Conservation (phyloP, 2,329 filamentous ascomycete genomes). For the Stagonosporopsis vannaccii region DNA sequence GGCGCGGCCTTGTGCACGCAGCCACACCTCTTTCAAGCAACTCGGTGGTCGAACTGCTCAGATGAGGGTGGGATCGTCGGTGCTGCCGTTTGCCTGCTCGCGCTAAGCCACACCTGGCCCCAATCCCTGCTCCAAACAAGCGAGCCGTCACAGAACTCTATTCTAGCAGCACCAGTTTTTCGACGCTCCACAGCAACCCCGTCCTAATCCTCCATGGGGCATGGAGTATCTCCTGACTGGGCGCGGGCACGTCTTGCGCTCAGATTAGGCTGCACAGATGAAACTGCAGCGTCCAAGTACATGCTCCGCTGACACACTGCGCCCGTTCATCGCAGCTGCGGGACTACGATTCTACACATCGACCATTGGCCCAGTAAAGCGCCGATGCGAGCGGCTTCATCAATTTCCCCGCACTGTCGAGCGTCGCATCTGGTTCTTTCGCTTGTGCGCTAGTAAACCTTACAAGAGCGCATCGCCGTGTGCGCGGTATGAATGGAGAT, state of each 20-base stretch:
- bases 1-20: conserved; percentile 20
- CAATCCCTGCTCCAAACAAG: conserved; percentile 24
- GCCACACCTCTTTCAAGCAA: conserved; percentile 29
- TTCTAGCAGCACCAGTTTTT: conserved; percentile 5
- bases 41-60: conserved; percentile 25
- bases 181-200: conserved; percentile 20
- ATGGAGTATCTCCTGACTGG: conserved; percentile 6
- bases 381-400: conserved; percentile 25
- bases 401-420: conserved; percentile 43
- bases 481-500: conserved; percentile 8
- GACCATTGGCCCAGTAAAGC: conserved; percentile 25
- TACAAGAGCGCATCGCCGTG: conserved; percentile 9
- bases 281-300: conserved; percentile 21
- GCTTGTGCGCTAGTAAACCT: conserved; percentile 32
- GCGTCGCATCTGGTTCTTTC: conserved; percentile 16
- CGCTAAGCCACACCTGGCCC: conserved; percentile 24
- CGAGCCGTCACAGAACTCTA: conserved; percentile 28
- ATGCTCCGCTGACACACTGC: conserved; percentile 11
- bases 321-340: conserved; percentile 4
- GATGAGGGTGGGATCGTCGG: conserved; percentile 29
- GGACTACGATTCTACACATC: conserved; percentile 8
- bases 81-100: conserved; percentile 20
- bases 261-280: conserved; percentile 11
- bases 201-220: conserved; percentile 14
- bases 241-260: conserved; percentile 8